phyloP scores from a whole-genome alignment of 345 rosid genomes.

The Aurinia saxatilis region DNA sequence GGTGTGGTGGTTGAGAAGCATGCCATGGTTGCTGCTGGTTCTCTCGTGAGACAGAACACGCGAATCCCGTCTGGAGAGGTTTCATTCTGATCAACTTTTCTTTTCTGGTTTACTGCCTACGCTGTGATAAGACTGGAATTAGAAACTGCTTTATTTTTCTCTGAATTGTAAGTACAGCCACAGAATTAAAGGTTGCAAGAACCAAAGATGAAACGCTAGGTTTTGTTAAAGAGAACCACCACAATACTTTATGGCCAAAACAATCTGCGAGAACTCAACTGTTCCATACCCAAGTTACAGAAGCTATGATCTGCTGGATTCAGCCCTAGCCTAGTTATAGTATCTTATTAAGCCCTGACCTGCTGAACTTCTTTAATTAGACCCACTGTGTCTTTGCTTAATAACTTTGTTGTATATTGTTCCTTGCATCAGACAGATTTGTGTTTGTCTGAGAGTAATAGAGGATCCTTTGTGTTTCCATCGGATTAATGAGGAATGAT shows the following conservation, averaged over 20 bases:
- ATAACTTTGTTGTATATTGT: not conserved
- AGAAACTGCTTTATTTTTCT: not conserved
- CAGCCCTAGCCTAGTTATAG: not conserved
- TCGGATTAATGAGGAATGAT: not conserved
- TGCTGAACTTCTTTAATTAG: not conserved
- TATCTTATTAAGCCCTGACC: not conserved
- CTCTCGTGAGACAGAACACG: slow-evolving; percentile 79
- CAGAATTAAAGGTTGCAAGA: not conserved
- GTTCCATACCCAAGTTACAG: not conserved
- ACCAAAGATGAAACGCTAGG: not conserved
- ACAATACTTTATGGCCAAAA: not conserved
- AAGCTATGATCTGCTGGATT: not conserved
- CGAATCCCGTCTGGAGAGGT: slow-evolving; percentile 89
- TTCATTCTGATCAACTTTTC: slow-evolving; percentile 2
- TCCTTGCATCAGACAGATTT: not conserved
- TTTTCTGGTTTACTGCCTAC: not conserved
- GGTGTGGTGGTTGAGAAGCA: slow-evolving; percentile 83
- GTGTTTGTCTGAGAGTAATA: not conserved
- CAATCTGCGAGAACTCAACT: not conserved
- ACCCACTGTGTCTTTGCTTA: not conserved
- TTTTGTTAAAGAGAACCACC: not conserved
- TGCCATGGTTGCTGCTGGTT: slow-evolving; percentile 94
- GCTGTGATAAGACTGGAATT: not conserved
- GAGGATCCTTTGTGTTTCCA: not conserved
- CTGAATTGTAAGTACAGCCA: not conserved